Conservation (phyloP, 805 yeast species). For the Priceomyces castillae region DNA sequence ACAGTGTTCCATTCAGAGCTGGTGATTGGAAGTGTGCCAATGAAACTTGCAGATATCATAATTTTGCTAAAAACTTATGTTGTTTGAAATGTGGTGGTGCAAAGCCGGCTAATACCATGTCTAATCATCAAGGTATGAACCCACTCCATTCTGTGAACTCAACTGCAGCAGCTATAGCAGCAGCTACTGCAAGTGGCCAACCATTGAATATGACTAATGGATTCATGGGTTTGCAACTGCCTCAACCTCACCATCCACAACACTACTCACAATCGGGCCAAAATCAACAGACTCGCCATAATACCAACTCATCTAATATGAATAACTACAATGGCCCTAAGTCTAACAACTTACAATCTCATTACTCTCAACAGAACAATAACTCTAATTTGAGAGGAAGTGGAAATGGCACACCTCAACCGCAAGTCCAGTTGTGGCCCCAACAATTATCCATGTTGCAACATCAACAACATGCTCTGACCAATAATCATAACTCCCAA, state of each 20-base stretch:
- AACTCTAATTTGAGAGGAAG: conserved; percentile 11
- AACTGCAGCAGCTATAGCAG: conserved; percentile 47
- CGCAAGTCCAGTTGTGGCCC: conserved; percentile 14
- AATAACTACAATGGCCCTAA: conserved; percentile 6
- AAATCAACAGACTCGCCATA: conserved; percentile 7
- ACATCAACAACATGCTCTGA: conserved; percentile 12
- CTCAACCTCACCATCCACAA: conserved; percentile 28
- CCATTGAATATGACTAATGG: conserved; percentile 36
- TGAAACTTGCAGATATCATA: conserved; percentile 80
- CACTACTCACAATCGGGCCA: conserved; percentile 1
- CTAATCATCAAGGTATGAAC: conserved; percentile 7
- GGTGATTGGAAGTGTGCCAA: conserved; percentile 94
- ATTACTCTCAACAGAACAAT: conserved; percentile 7
- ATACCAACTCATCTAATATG: conserved; percentile 4
- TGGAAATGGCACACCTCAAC: conserved; percentile 17
- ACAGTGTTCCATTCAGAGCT: conserved; percentile 87
- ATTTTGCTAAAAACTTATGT: conserved; percentile 84
- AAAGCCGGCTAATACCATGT: conserved; percentile 29
- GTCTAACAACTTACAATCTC: conserved; percentile 8
- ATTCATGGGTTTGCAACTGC: conserved; percentile 33
- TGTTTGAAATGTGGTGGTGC: conserved; percentile 89
- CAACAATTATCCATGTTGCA: conserved; percentile 23
- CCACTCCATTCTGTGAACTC: conserved; percentile 36
- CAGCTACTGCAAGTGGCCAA: conserved; percentile 48
- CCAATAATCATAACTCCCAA: conserved; percentile 1